Percentiles rank a stretch among this genome's conserved stretches.
Evolutionary conservation across 2,329 filamentous ascomycete species (phyloP).

Genomic region (Hymenoscyphus occultus): DNA sequence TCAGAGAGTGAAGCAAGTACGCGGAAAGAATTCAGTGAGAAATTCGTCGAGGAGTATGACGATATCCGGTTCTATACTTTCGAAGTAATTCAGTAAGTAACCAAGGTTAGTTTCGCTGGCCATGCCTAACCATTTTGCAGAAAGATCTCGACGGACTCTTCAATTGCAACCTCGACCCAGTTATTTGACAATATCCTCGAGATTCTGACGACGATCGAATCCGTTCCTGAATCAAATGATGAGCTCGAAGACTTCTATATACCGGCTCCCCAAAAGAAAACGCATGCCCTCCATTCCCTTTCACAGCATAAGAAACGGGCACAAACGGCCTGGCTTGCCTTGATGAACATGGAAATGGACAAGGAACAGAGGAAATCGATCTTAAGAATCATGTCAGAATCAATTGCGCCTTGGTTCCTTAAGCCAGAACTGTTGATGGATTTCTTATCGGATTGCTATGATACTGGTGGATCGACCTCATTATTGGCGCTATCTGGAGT

Average conservation of each 20-base stretch:
- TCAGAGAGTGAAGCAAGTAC: constrained; percentile 55
- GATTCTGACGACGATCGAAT: constrained; percentile 65
- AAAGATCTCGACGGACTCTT: constrained; percentile 37
- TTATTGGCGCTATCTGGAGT: constrained; percentile 87
- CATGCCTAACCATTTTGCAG: constrained; percentile 29
- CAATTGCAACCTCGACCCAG: constrained; percentile 29
- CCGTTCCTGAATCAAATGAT: constrained; percentile 63
- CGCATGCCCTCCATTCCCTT: constrained; percentile 62
- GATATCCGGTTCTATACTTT: constrained; percentile 86
- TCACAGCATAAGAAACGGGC: constrained; percentile 73
- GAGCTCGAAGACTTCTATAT: constrained; percentile 70
- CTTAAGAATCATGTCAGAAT: constrained; percentile 69
- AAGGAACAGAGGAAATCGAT: constrained; percentile 77
- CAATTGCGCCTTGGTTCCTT: constrained; percentile 84
- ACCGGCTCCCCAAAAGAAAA: constrained; percentile 61
- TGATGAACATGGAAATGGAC: constrained; percentile 65
- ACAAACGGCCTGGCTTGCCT: constrained; percentile 81
- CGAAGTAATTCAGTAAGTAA: constrained; percentile 64
- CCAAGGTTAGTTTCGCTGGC: neutral
- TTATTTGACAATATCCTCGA: constrained; percentile 58
- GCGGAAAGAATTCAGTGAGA: constrained; percentile 71
- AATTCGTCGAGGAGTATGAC: constrained; percentile 75
- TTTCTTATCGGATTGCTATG: constrained; percentile 92
- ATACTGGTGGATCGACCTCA: constrained; percentile 80
- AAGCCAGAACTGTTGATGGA: constrained; percentile 90